Evolutionary conservation across 2,329 filamentous ascomycete species (phyloP), one percentile per base, ranked within the genome.

Genomic region (Monosporascus ibericus): DNA sequence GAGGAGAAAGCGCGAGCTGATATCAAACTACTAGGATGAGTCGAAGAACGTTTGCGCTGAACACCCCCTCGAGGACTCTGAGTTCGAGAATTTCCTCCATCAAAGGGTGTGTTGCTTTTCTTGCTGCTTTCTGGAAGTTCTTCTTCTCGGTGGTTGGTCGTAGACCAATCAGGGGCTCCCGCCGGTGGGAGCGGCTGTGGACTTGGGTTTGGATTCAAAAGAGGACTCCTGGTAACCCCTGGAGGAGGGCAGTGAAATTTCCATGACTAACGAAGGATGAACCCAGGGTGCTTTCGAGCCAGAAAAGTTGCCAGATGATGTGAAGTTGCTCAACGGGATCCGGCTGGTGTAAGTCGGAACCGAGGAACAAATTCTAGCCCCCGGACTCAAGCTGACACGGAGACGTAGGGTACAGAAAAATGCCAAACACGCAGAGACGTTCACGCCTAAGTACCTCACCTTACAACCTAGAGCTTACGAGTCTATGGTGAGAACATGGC

Each of bases 351-450:
- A 65, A 70, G 78, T 70, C 30, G 39, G 39, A 50, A 48, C 37
- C 40, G 17, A 22, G 34, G 18, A 48, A 39, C 44, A 47, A 48
- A n/a, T 20, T 44, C 17, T 25, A 36, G 20, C 17, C 42, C 7
- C 50, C 25, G 44, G 40, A 1, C 47, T 52, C 18, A 46, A 11
- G 49, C 25, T 49, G 48, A 53, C 18, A 44, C 54, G 62, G 20
- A 58, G 49, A 4, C 51, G 20, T 59, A 84, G 81, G 44, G 70
- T 83, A 24, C 81, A 84, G 59, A 76, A 75, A 56, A 73, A 81
- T 58, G 81, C 80, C 46, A 68, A 74, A 51, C 69, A 85, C 48
- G 72, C 74, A 15, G 77, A 85, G 48, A 85, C 82, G 0, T 86
- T 86, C 58, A 69, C 73, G 22, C 74, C 80, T 17, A 71, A 75